These are phyloP conservation scores for Penicillium sp. DNA, from an alignment of 2,329 filamentous ascomycete genomes.

Conservation along the genomic window DNA sequence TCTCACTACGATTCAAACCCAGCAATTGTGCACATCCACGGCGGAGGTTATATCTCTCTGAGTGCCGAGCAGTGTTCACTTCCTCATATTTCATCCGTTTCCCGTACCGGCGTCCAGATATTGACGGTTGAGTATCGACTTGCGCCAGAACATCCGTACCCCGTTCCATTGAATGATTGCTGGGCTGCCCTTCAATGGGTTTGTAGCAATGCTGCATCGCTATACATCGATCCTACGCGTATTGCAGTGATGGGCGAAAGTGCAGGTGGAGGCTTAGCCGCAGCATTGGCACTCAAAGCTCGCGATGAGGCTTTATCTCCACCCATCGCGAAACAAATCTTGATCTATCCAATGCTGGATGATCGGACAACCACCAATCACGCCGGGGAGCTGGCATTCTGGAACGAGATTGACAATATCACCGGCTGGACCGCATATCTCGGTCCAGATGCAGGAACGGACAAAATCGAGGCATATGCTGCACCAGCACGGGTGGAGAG, in stretches of 20 bases:
- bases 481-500: background rate
- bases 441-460: slow-evolving; percentile 28
- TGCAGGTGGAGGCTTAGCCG: slow-evolving; percentile 44
- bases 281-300: background rate
- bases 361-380: slow-evolving; percentile 33
- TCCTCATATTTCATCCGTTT: background rate
- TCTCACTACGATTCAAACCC: background rate
- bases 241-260: slow-evolving; percentile 61
- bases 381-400: slow-evolving; percentile 18
- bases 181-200: slow-evolving; percentile 45
- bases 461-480: slow-evolving; percentile 39
- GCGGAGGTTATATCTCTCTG: background rate
- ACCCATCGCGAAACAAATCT: slow-evolving; percentile 43
- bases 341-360: slow-evolving; percentile 51
- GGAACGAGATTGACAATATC: slow-evolving; percentile 26
- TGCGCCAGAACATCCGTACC: slow-evolving; percentile 47
- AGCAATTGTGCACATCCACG: background rate
- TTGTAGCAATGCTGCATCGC: slow-evolving; percentile 31
- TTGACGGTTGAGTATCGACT: slow-evolving; percentile 49
- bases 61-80: background rate
- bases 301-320: slow-evolving; percentile 30
- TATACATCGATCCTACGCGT: slow-evolving; percentile 52
- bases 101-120: slow-evolving; percentile 31
- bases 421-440: slow-evolving; percentile 30
- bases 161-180: slow-evolving; percentile 46